phyloP scores from a whole-genome alignment of 208 protist species.

The Acanthamoeba sp. region DNA sequence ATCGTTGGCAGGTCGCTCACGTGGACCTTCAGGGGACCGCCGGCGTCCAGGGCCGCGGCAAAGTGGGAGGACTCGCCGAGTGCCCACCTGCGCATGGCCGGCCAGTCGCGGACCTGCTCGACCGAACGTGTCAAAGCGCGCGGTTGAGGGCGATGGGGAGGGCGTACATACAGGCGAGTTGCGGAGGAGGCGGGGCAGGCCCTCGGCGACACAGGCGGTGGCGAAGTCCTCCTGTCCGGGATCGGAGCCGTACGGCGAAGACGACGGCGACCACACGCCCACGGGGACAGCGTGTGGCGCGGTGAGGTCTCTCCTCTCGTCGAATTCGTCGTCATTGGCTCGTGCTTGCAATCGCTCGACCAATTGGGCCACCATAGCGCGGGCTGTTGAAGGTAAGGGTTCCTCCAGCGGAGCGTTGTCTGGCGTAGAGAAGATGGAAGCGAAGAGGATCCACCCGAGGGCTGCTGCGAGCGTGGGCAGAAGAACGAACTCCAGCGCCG shows the following conservation, averaged over 20 bases:
- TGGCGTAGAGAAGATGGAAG: too few relatives aligned
- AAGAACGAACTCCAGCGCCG: too few relatives aligned
- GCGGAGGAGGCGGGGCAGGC: neutral
- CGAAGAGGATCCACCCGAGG: too few relatives aligned
- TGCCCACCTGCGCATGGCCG: constrained; percentile 9
- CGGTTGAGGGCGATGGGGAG: neutral
- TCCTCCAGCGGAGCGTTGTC: neutral
- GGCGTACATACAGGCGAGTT: constrained; percentile 17
- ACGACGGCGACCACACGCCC: neutral
- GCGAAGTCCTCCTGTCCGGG: neutral
- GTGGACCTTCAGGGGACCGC: constrained; percentile 14
- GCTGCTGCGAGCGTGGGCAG: too few relatives aligned
- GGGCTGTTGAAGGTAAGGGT: too few relatives aligned
- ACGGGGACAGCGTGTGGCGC: neutral
- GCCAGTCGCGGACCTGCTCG: neutral
- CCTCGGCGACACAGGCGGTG: neutral
- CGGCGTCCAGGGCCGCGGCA: neutral
- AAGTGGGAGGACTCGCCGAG: neutral
- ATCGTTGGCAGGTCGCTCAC: constrained; percentile 47
- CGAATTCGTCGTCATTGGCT: neutral
- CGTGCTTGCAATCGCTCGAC: neutral
- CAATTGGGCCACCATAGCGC: neutral
- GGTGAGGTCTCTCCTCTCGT: neutral
- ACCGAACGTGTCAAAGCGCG: neutral
- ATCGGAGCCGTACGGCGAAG: neutral